Conservation (phyloP, 2,329 filamentous ascomycete species). For the Leptographium lundbergii region DNA sequence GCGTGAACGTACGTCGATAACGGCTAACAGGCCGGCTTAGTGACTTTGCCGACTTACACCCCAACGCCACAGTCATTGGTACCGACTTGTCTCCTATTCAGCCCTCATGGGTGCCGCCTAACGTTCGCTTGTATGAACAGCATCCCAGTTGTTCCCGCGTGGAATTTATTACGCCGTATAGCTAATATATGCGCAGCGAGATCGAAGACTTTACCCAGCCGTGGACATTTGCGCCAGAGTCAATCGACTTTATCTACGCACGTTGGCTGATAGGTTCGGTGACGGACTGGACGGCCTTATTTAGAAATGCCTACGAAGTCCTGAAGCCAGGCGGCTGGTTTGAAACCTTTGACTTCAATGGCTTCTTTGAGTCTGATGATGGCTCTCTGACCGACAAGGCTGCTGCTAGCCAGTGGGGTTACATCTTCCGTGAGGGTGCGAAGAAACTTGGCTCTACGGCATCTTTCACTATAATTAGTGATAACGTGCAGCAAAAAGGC, state of each 20-base stretch:
- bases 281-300: constrained; percentile 35
- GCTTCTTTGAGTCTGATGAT: no score
- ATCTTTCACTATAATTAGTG: no score
- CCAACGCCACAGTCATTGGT: not conserved
- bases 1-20: not conserved
- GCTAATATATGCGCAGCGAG: constrained; percentile 16
- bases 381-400: no score
- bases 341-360: no score
- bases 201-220: constrained; percentile 47
- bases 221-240: constrained; percentile 30
- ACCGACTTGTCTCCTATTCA: constrained; percentile 1
- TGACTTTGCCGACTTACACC: not conserved
- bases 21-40: not conserved
- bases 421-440: no score
- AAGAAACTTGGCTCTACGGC: no score
- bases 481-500: no score
- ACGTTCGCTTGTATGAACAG: not conserved
- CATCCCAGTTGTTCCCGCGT: not conserved
- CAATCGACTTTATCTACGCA: constrained; percentile 46
- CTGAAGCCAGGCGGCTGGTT: no score
- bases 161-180: not conserved
- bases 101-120: not conserved
- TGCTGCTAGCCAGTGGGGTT: no score
- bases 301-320: constrained; percentile 28
- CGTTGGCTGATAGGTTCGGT: constrained; percentile 39